Evolutionary conservation across 2,329 filamentous ascomycete genomes (phyloP).

Genomic region (Apiospora sp.): DNA sequence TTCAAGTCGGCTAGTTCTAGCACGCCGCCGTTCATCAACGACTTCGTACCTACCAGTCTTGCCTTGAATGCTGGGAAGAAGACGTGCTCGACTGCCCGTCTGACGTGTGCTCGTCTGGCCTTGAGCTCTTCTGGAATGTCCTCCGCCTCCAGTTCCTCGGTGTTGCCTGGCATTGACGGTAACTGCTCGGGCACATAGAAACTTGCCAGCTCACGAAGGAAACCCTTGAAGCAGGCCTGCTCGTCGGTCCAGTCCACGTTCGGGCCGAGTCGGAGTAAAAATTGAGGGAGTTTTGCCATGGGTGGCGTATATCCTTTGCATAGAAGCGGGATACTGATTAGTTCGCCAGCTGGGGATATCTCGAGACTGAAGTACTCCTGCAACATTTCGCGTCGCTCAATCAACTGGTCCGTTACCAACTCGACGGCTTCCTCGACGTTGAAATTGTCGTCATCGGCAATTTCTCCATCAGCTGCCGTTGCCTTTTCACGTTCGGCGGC

Average conservation of each 20-base stretch:
- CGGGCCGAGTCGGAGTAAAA: slow-evolving; percentile 87
- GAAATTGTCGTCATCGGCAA: slow-evolving; percentile 60
- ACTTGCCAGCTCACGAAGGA: slow-evolving; percentile 84
- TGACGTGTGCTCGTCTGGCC: slow-evolving; percentile 72
- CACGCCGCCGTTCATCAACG: slow-evolving; percentile 75
- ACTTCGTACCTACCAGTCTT: slow-evolving; percentile 81
- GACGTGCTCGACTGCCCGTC: slow-evolving; percentile 79
- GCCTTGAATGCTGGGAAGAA: slow-evolving; percentile 91
- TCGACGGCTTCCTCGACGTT: slow-evolving; percentile 72
- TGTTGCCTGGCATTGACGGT: slow-evolving; percentile 53
- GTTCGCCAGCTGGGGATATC: slow-evolving; percentile 78
- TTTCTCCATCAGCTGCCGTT: slow-evolving; percentile 40
- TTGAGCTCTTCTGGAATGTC: slow-evolving; percentile 58
- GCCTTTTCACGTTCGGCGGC: slow-evolving; percentile 75
- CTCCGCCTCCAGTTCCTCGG: slow-evolving; percentile 45
- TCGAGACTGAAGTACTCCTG: slow-evolving; percentile 91
- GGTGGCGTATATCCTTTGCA: slow-evolving; percentile 89
- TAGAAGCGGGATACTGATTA: slow-evolving; percentile 82
- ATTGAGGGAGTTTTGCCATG: slow-evolving; percentile 85
- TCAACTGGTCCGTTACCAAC: slow-evolving; percentile 71
- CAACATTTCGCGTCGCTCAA: slow-evolving; percentile 84
- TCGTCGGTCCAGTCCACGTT: slow-evolving; percentile 88
- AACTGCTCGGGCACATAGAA: slow-evolving; percentile 92
- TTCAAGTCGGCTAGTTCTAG: slow-evolving; percentile 92
- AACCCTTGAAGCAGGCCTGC: slow-evolving; percentile 83